phyloP scores from a whole-genome alignment of 2,329 filamentous ascomycete genomes.

The Hirsutella thompsonii region DNA sequence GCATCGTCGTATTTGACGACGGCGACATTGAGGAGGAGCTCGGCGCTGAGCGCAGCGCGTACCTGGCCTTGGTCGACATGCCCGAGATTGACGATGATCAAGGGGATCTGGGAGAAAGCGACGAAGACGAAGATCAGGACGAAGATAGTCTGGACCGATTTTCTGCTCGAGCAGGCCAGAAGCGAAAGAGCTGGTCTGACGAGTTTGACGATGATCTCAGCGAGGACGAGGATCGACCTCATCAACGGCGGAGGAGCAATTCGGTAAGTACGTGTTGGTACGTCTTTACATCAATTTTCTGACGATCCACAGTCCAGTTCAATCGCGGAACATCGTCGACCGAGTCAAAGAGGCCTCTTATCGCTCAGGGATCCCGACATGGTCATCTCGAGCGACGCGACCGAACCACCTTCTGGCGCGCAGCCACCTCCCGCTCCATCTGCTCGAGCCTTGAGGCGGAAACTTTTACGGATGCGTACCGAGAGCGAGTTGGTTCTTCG shows the following conservation, averaged over 20 bases:
- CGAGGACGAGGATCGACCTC: constrained; percentile 63
- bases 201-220: constrained; percentile 56
- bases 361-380: constrained; percentile 35
- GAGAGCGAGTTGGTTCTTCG: constrained; percentile 67
- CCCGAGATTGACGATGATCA: constrained; percentile 75
- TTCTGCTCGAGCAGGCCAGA: constrained; percentile 39
- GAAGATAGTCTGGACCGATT: constrained; percentile 27
- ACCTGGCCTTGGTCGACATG: constrained; percentile 79
- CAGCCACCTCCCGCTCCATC: constrained; percentile 52
- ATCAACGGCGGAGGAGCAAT: constrained; percentile 75
- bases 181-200: constrained; percentile 71
- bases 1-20: constrained; percentile 90
- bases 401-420: constrained; percentile 43
- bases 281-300: constrained; percentile 1
- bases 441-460: constrained; percentile 56
- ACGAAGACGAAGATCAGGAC: constrained; percentile 46
- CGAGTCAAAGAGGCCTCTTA: constrained; percentile 45
- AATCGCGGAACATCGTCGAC: constrained; percentile 49
- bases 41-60: constrained; percentile 62
- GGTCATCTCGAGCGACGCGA: constrained; percentile 33
- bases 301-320: constrained; percentile 41
- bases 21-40: constrained; percentile 87
- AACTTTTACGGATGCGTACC: constrained; percentile 59
- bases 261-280: constrained; percentile 42
- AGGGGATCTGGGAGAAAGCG: constrained; percentile 59